phyloP scores from a whole-genome alignment of 2,329 filamentous ascomycete genomes.

The Aspergillus texensis region DNA sequence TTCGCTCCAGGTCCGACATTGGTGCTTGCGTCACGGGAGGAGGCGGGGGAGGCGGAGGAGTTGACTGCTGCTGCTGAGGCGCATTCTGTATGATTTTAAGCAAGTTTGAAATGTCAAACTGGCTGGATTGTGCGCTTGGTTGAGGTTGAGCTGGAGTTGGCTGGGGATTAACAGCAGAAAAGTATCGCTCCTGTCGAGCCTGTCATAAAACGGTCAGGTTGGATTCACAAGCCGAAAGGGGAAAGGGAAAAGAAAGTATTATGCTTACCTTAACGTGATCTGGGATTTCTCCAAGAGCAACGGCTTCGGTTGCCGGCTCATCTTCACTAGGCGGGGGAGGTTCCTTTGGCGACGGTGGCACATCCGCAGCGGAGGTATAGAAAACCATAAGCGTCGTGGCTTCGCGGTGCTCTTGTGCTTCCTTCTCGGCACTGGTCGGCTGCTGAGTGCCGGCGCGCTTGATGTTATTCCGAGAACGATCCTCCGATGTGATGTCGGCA shows the following conservation, averaged over 20 bases:
- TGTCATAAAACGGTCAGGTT: constrained; percentile 25
- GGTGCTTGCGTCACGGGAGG: constrained; percentile 23
- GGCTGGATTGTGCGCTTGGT: constrained; percentile 25
- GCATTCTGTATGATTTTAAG: constrained; percentile 44
- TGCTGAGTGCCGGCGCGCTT: constrained; percentile 46
- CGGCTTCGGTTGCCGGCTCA: constrained; percentile 37
- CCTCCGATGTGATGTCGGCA: constrained; percentile 35
- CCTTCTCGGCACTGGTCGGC: constrained; percentile 45
- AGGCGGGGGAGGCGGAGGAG: constrained; percentile 32
- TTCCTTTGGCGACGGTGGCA: constrained; percentile 52
- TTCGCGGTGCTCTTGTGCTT: constrained; percentile 51
- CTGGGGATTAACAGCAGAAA: constrained; percentile 38
- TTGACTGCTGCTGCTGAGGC: constrained; percentile 34
- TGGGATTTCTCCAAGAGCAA: constrained; percentile 47
- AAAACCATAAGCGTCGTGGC: constrained; percentile 52
- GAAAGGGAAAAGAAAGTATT: neutral
- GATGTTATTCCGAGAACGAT: constrained; percentile 41
- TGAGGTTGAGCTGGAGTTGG: constrained; percentile 27
- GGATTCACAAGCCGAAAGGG: neutral
- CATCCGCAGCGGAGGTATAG: constrained; percentile 49
- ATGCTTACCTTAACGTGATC: constrained; percentile 43
- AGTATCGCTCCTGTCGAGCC: constrained; percentile 47
- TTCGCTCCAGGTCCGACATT: constrained; percentile 36
- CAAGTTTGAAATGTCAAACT: constrained; percentile 44
- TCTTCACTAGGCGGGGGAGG: constrained; percentile 43